Evolutionary conservation across 352 stramenopile species (phyloP), one percentile per base, ranked within the genome.

Genomic region (Blastocystis sp.): DNA sequence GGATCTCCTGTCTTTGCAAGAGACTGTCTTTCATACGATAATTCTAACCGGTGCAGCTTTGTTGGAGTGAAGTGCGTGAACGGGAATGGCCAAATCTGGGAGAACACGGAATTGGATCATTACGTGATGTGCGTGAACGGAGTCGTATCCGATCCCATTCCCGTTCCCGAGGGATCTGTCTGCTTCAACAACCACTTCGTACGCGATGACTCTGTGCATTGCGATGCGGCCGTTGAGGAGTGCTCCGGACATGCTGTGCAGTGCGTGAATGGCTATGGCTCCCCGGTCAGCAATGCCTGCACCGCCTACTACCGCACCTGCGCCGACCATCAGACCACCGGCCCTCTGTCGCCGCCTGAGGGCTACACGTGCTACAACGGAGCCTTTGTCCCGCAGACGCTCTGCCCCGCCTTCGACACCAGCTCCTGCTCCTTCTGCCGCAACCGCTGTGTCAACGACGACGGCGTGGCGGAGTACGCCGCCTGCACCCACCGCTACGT

Each of bases 101-200:
- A 62, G 19, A 45, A 82, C 38, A 69, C 43, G 52, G 45, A 34
- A 5, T 38, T 41, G 61, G 5, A 65, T 17, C 52, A 67, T 2
- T 82, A 82, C n/a, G 41, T 82, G 52, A 53, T 82, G n/a, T 82
- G 74, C 52, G 41, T 56, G 53, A 45, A 82, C 45, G 74, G 74
- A 17, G 28, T 66, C 2, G 52, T 82, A 1, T 53, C 74, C 1
- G 28, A 66, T 38, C 74, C 74, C 41, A 82, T 82, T 41, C 43
- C 48, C n/a, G 74, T 82, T 21, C 74, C 74, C 52, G 40, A 23
- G 19, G 74, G 52, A 9, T 82, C 74, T 4, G 61, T 67, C 5
- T 82, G 74, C 34, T 82, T 82, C 53, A 82, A 82, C 28, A 40
- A 62, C 28, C 43, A 43, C 9, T 82, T 82, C 53, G 43, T 82